These are phyloP conservation scores for Fusarium tanahbumbuense DNA, from an alignment of 2,329 filamentous ascomycete species.

Conservation along the genomic window DNA sequence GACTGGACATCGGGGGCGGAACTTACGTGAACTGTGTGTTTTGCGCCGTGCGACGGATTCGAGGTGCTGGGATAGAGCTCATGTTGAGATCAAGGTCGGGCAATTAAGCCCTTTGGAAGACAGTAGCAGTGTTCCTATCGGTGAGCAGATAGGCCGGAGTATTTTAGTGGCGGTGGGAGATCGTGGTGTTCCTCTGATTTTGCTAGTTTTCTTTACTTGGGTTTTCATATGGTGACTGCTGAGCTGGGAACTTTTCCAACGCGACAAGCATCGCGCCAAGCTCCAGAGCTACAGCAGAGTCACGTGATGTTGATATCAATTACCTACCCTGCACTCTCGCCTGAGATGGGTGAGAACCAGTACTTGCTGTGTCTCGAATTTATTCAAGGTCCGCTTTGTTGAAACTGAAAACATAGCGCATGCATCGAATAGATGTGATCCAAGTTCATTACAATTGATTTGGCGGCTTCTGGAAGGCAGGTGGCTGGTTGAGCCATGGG, in stretches of 20 bases:
- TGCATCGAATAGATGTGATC: background rate
- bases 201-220: conserved; percentile 17
- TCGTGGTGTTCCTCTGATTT: background rate
- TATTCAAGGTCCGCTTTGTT: background rate
- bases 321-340: background rate
- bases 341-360: background rate
- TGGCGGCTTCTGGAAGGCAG: background rate
- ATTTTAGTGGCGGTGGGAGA: background rate
- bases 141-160: background rate
- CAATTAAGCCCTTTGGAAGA: conserved; percentile 34
- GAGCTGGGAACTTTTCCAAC: conserved; percentile 44
- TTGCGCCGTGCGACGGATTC: conserved; percentile 61
- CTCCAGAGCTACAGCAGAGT: conserved; percentile 2
- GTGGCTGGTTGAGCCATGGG: background rate
- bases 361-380: background rate
- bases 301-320: conserved; percentile 31
- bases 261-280: conserved; percentile 45
- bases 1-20: background rate
- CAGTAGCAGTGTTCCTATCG: background rate
- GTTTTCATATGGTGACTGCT: conserved; percentile 12
- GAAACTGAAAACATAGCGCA: background rate
- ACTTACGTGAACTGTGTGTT: conserved; percentile 62
- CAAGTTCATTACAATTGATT: background rate
- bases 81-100: conserved; percentile 46
- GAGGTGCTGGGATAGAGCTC: conserved; percentile 51